phyloP scores from a whole-genome alignment of 2,329 filamentous ascomycete species.

The Aspergillus sp. region DNA sequence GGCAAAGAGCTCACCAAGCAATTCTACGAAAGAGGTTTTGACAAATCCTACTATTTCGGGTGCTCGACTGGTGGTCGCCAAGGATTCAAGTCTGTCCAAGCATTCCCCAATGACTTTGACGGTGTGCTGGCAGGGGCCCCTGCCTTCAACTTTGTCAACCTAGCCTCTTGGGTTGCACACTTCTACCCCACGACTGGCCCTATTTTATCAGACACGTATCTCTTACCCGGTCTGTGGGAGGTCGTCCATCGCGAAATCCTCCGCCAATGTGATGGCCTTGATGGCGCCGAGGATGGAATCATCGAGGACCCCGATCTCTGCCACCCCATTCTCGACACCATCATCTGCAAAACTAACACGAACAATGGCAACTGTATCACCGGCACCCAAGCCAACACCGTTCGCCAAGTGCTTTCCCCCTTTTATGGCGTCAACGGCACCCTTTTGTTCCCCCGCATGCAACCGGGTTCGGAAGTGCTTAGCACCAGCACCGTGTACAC shows the following conservation, averaged over 20 bases:
- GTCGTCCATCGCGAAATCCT: conserved; percentile 30
- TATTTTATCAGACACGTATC: conserved; percentile 22
- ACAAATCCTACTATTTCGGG: conserved; percentile 42
- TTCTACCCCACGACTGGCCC: conserved; percentile 37
- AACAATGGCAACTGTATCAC: conserved; percentile 22
- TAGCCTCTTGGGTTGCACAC: conserved; percentile 37
- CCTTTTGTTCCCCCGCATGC: conserved; percentile 28
- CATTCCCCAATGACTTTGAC: conserved; percentile 42
- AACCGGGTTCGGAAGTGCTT: conserved; percentile 23
- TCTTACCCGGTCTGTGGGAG: conserved; percentile 22
- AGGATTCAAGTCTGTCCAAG: conserved; percentile 39
- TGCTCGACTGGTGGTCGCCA: conserved; percentile 45
- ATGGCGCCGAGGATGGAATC: conserved; percentile 27
- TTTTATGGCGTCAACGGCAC: conserved; percentile 24
- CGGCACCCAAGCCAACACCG: conserved; percentile 21
- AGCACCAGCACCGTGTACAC: conserved; percentile 26
- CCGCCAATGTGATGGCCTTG: conserved; percentile 25
- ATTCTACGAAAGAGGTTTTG: conserved; percentile 33
- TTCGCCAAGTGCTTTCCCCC: conserved; percentile 24
- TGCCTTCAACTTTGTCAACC: conserved; percentile 37
- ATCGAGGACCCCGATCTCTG: conserved; percentile 33
- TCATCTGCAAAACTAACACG: conserved; percentile 21
- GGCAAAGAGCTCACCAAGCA: conserved; percentile 34
- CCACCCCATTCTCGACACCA: conserved; percentile 21
- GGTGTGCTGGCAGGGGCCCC: conserved; percentile 41